Conservation (phyloP, 2,329 filamentous ascomycete species). For the Trichoderma cornu-damae region DNA sequence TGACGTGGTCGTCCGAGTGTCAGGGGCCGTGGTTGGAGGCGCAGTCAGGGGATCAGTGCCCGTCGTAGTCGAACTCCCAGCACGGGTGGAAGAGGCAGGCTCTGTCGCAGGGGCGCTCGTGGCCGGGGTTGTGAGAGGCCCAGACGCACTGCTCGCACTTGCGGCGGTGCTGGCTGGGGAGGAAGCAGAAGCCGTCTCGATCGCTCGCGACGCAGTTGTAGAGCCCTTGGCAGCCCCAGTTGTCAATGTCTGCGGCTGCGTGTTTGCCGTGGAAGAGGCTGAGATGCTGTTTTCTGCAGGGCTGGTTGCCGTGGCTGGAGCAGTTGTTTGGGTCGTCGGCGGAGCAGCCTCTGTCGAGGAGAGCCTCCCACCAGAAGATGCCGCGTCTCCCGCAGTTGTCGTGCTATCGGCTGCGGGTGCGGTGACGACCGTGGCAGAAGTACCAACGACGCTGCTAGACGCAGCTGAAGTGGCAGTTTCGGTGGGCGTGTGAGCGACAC, state of each 20-base stretch:
- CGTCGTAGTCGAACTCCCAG: neutral
- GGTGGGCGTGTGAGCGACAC: neutral
- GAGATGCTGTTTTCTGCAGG: neutral
- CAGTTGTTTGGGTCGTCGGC: neutral
- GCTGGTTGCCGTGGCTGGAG: neutral
- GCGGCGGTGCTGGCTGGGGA: neutral
- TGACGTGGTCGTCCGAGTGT: neutral
- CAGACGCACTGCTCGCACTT: neutral
- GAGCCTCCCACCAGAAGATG: neutral
- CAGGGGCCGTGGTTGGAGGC: neutral
- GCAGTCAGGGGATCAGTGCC: neutral
- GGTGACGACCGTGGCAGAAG: neutral
- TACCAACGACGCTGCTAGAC: neutral
- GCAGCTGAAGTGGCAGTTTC: neutral
- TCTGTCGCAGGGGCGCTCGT: neutral
- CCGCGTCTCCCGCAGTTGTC: neutral
- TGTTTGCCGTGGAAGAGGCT: neutral
- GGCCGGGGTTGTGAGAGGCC: neutral
- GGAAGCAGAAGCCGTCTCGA: neutral
- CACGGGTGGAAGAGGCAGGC: neutral
- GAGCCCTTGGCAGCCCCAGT: neutral
- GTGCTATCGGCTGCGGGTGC: neutral
- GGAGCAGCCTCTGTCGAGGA: neutral
- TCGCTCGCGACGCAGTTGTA: neutral
- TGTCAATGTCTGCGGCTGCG: neutral